Evolutionary conservation across 1,284 basidiomycete species (phyloP).

Genomic region (Irpex rosettiformis): DNA sequence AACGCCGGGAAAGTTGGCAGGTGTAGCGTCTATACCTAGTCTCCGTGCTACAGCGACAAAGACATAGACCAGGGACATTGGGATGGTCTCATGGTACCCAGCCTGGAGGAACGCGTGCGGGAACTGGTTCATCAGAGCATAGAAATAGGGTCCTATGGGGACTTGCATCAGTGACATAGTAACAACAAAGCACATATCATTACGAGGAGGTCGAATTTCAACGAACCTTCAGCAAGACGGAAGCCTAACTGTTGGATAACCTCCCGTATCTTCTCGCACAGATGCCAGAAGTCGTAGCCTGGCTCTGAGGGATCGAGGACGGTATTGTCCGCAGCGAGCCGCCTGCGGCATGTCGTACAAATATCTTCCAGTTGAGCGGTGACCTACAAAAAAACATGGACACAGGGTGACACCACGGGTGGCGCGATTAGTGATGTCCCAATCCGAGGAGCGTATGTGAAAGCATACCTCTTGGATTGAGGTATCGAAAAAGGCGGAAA

Average conservation of each 20-base stretch:
- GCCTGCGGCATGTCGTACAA: slow-evolving; percentile 35
- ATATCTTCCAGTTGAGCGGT: slow-evolving; percentile 37
- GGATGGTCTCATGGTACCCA: slow-evolving; percentile 43
- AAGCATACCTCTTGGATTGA: slow-evolving; percentile 39
- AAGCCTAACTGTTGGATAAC: slow-evolving; percentile 22
- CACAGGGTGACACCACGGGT: background rate
- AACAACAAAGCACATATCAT: too few species aligned
- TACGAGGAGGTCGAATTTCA: background rate
- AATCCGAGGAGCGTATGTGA: background rate
- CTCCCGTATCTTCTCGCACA: slow-evolving; percentile 19
- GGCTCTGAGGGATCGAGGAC: slow-evolving; percentile 14
- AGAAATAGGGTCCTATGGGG: slow-evolving; percentile 27
- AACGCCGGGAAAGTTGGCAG: slow-evolving; percentile 51
- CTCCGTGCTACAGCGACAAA: slow-evolving; percentile 52
- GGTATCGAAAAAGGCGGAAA: slow-evolving; percentile 55
- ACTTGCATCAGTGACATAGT: background rate
- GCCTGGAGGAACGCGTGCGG: slow-evolving; percentile 55
- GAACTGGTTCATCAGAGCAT: slow-evolving; percentile 48
- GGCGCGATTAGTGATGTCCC: background rate
- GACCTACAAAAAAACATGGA: slow-evolving; percentile 27
- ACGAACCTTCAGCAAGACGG: slow-evolving; percentile 18
- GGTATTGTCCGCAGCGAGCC: slow-evolving; percentile 10
- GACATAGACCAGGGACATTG: slow-evolving; percentile 57
- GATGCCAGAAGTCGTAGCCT: slow-evolving; percentile 19
- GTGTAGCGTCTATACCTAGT: slow-evolving; percentile 47